Evolutionary conservation across 164 flowering plant genomes (phyloP).

Genomic region (Annona cherimola): DNA sequence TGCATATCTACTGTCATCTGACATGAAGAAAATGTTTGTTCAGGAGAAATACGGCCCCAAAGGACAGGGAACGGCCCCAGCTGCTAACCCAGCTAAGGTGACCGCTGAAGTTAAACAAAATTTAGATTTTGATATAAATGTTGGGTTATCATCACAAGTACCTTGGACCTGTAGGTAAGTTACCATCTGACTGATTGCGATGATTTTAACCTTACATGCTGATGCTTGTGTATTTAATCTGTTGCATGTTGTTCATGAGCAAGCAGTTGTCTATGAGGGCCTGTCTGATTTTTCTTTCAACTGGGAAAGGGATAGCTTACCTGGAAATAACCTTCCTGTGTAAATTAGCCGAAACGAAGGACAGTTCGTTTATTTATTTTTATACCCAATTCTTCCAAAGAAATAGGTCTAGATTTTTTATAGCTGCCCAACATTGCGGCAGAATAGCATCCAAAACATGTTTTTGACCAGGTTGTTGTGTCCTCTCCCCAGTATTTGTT

Average conservation of each 20-base stretch:
- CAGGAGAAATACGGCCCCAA: conserved; percentile 99
- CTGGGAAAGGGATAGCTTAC: no score
- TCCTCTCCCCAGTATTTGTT: no score
- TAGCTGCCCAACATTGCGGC: no score
- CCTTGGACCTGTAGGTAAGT: conserved; percentile 96
- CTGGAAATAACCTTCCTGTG: no score
- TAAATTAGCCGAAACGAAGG: no score
- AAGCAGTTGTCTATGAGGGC: not conserved
- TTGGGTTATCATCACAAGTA: conserved; percentile 74
- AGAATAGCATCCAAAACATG: no score
- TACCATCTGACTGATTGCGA: not conserved
- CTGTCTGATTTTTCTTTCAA: no score
- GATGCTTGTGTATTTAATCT: not conserved
- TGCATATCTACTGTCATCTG: not conserved
- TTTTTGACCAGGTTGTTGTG: no score
- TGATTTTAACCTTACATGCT: not conserved
- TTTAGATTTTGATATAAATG: conserved; percentile 74
- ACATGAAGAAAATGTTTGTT: conserved; percentile 5
- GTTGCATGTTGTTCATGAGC: not conserved
- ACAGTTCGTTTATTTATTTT: no score
- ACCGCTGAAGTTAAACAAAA: conserved; percentile 45
- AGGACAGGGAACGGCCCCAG: conserved; percentile 55
- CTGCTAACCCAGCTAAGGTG: conserved; percentile 40
- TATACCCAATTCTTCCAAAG: no score
- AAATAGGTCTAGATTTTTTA: no score